Conservation (phyloP, 2,329 filamentous ascomycete genomes). For the Dendrostoma leiphaemia region DNA sequence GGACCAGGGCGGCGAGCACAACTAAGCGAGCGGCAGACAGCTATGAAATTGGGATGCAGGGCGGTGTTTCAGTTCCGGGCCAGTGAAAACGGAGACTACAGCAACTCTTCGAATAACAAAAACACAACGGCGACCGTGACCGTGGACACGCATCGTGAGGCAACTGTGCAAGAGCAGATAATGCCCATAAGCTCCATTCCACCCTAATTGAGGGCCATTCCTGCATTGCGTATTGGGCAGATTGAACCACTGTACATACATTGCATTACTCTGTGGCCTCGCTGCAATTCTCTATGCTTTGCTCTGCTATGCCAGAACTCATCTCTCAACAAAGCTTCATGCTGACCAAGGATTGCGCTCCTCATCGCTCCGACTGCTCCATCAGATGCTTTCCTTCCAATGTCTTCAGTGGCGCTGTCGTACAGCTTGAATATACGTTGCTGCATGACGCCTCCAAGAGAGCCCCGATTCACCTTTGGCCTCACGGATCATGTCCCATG, state of each 20-base stretch:
- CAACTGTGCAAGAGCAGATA: background rate
- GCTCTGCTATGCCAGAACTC: constrained; percentile 16
- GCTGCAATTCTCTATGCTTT: constrained; percentile 2
- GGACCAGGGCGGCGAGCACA: constrained; percentile 66
- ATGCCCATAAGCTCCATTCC: background rate
- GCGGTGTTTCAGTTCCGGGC: too few relatives aligned
- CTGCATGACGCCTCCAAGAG: too few relatives aligned
- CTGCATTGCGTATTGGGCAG: background rate
- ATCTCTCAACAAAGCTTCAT: background rate
- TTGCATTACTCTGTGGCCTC: constrained; percentile 17
- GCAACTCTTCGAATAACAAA: too few relatives aligned
- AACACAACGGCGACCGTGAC: too few relatives aligned
- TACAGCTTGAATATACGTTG: background rate
- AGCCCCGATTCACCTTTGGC: too few relatives aligned
- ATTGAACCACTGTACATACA: constrained; percentile 36
- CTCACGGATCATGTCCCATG: background rate
- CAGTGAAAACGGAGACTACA: background rate
- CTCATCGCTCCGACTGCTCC: background rate
- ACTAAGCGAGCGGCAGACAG: constrained; percentile 41
- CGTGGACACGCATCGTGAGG: background rate
- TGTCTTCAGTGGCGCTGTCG: background rate
- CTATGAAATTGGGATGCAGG: too few relatives aligned
- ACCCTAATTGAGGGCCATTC: constrained; percentile 20
- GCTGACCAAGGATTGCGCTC: background rate
- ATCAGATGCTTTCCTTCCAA: background rate